These are phyloP conservation scores for Talaromyces sp. DNA, from an alignment of 2,329 filamentous ascomycete genomes.

Conservation along the genomic window DNA sequence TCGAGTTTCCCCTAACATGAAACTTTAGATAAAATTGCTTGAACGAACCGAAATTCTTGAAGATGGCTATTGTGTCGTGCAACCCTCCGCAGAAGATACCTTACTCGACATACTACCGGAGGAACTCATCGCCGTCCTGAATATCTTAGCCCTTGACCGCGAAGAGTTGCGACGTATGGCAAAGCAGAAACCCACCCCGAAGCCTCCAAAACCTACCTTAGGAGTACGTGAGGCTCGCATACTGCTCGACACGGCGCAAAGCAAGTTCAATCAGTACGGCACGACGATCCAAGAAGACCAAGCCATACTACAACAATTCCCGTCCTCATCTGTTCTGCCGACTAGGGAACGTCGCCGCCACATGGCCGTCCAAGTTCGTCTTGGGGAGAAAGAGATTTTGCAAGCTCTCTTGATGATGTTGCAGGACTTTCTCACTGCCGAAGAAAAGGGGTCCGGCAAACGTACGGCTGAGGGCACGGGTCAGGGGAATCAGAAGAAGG, in stretches of 20 bases:
- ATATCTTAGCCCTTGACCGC: conserved; percentile 33
- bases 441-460: conserved; percentile 18
- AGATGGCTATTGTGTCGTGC: conserved; percentile 66
- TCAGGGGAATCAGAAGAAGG: conserved; percentile 29
- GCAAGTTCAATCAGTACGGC: conserved; percentile 48
- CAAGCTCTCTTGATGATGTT: conserved; percentile 51
- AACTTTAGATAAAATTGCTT: conserved; percentile 52
- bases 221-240: conserved; percentile 32
- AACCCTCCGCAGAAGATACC: conserved; percentile 28
- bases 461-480: conserved; percentile 33
- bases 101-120: conserved; percentile 39
- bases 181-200: too few species aligned
- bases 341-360: conserved; percentile 36
- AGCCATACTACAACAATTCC: conserved; percentile 38
- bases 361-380: conserved; percentile 67
- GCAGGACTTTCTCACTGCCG: conserved; percentile 25
- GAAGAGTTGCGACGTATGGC: conserved; percentile 38
- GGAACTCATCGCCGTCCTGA: conserved; percentile 42
- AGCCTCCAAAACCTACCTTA: conserved; percentile 37
- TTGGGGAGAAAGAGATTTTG: conserved; percentile 70
- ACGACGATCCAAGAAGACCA: conserved; percentile 56
- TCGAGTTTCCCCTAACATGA: conserved; percentile 1
- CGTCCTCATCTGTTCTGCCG: conserved; percentile 37
- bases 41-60: conserved; percentile 66
- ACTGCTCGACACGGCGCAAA: conserved; percentile 35